Percentiles rank a stretch among this genome's conserved stretches.
Conservation (phyloP, 2,329 filamentous ascomycete genomes). For the Epichloe gansuensis region DNA sequence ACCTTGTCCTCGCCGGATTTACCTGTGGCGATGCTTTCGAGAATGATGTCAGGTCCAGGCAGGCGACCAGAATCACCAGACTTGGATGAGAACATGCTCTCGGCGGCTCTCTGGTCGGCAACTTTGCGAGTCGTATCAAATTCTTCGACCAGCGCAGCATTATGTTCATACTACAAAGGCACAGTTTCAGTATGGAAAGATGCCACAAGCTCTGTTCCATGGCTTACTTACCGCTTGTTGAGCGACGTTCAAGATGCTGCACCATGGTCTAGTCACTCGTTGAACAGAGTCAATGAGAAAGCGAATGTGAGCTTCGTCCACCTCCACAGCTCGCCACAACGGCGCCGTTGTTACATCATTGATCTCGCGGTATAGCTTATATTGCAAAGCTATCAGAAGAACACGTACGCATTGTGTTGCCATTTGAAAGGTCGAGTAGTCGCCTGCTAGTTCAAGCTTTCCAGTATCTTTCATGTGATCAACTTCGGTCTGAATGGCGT, state of each 20-base stretch:
- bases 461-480: constrained; percentile 14
- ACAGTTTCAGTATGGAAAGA: not conserved
- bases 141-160: constrained; percentile 18
- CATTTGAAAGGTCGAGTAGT: constrained; percentile 21
- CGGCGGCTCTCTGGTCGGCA: constrained; percentile 12
- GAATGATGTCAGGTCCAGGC: constrained; percentile 15
- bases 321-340: constrained; percentile 20
- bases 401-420: constrained; percentile 20
- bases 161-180: constrained; percentile 15
- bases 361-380: constrained; percentile 23
- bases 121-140: constrained; percentile 19
- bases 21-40: constrained; percentile 14
- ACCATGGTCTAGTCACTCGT: constrained; percentile 22
- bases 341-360: constrained; percentile 25
- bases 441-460: constrained; percentile 17
- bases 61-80: constrained; percentile 10
- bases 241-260: constrained; percentile 15
- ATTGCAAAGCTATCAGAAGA: constrained; percentile 23
- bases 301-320: constrained; percentile 21
- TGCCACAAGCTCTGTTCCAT: not conserved
- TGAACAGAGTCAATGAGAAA: constrained; percentile 22
- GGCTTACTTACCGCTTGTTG: constrained; percentile 16
- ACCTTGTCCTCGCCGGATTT: constrained; percentile 11
- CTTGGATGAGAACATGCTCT: constrained; percentile 6
- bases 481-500: constrained; percentile 19